Percentiles rank a stretch among this genome's conserved stretches.
These are phyloP conservation scores for Paraleonurus japonicus DNA, from an alignment of 257 asterid genomes.

Conservation along the genomic window DNA sequence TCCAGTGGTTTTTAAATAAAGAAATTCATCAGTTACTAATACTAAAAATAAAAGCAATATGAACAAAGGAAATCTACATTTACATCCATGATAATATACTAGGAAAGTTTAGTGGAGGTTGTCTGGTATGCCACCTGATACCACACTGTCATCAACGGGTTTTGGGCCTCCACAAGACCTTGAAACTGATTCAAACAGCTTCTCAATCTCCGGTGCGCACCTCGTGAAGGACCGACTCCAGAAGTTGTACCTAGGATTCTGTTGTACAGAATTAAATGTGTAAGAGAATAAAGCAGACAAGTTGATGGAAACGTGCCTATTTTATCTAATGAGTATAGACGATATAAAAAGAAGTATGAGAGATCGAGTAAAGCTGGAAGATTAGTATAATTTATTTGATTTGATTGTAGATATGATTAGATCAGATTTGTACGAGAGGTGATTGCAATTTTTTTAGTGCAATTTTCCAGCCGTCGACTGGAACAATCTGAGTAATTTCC, in stretches of 20 bases:
- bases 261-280: not conserved
- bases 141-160: constrained; percentile 73
- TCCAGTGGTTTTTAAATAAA: not conserved
- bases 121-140: constrained; percentile 70
- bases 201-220: constrained; percentile 96
- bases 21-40: not conserved
- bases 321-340: too few species aligned
- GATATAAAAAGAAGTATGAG: too few species aligned
- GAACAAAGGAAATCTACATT: not conserved
- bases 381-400: too few species aligned
- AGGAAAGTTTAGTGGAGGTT: constrained; percentile 43
- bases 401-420: too few species aligned
- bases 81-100: not conserved
- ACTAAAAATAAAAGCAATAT: not conserved
- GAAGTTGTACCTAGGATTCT: constrained; percentile 93
- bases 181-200: constrained; percentile 83
- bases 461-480: too few species aligned
- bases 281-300: not conserved
- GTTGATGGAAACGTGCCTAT: too few species aligned
- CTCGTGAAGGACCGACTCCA: constrained; percentile 89
- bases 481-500: too few species aligned
- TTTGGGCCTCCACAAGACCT: constrained; percentile 95
- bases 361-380: too few species aligned
- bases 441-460: too few species aligned
- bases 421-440: too few species aligned